These are phyloP conservation scores for Claviceps sorghi DNA, from an alignment of 2,329 filamentous ascomycete species.

Conservation along the genomic window DNA sequence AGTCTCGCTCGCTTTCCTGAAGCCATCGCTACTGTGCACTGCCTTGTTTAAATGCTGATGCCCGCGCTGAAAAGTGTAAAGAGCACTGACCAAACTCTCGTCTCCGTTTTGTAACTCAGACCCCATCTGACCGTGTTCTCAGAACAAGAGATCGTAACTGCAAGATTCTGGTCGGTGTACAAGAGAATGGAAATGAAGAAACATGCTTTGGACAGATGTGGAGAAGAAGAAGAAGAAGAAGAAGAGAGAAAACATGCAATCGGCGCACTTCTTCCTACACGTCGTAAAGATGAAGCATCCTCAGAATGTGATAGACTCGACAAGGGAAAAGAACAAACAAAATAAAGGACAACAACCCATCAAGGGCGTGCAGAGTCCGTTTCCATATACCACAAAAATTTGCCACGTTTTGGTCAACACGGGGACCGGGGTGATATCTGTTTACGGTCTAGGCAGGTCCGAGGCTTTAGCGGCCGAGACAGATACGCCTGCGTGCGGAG, in stretches of 20 bases:
- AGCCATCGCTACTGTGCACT: neutral
- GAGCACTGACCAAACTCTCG: neutral
- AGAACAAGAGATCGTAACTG: neutral
- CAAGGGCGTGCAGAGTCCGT: neutral
- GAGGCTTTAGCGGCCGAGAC: neutral
- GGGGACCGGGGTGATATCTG: neutral
- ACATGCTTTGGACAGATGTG: neutral
- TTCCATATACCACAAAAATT: neutral
- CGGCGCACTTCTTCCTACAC: no score
- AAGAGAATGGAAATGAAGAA: neutral
- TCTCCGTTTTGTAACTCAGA: neutral
- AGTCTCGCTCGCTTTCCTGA: neutral
- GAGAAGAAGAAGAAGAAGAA: no score
- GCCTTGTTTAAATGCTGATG: neutral
- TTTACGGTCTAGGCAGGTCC: neutral
- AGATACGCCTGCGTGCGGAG: constrained; percentile 12
- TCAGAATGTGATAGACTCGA: neutral
- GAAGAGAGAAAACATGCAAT: no score
- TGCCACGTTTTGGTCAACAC: neutral
- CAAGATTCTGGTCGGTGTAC: neutral
- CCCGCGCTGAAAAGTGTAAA: neutral
- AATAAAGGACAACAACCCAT: neutral
- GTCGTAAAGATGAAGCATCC: neutral
- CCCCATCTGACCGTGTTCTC: neutral
- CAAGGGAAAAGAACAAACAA: neutral